Conservation (phyloP, 257 asterid species). For the Dorcoceras hygrometricum region DNA sequence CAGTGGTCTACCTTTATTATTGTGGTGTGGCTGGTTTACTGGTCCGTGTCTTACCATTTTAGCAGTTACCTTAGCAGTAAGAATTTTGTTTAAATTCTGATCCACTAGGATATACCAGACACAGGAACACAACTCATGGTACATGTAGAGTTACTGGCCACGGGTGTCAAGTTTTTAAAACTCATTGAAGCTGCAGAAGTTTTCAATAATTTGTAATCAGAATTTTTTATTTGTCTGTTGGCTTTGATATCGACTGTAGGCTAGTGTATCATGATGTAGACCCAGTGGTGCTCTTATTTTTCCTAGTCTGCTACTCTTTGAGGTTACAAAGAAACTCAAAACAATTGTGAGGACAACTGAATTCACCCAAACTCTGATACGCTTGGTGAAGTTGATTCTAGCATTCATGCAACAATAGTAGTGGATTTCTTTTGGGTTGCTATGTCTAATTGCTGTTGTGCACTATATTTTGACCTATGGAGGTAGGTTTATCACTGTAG, state of each 20-base stretch:
- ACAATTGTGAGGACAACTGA: conserved; percentile 4
- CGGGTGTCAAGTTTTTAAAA: no score
- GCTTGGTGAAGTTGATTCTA: neutral
- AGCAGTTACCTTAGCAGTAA: conserved; percentile 3
- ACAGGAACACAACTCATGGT: neutral
- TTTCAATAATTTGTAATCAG: neutral
- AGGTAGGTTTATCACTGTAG: neutral
- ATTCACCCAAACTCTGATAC: conserved; percentile 19
- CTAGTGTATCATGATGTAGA: neutral
- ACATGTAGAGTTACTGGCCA: neutral
- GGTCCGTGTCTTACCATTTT: conserved; percentile 19
- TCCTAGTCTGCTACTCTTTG: neutral
- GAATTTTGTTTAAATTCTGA: conserved; percentile 23
- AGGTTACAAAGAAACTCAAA: neutral
- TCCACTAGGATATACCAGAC: conserved; percentile 16
- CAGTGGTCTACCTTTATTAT: conserved; percentile 24
- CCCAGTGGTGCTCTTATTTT: conserved; percentile 12
- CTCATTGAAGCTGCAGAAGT: neutral
- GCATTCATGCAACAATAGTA: conserved; percentile 8
- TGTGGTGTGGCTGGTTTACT: conserved; percentile 20
- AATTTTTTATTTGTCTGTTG: neutral
- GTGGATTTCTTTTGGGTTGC: conserved; percentile 5
- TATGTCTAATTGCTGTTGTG: conserved; percentile 1
- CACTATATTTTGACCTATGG: neutral
- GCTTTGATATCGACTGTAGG: neutral